Conservation (phyloP, 75 land plant species). For the Sequoiadendron giganteum region DNA sequence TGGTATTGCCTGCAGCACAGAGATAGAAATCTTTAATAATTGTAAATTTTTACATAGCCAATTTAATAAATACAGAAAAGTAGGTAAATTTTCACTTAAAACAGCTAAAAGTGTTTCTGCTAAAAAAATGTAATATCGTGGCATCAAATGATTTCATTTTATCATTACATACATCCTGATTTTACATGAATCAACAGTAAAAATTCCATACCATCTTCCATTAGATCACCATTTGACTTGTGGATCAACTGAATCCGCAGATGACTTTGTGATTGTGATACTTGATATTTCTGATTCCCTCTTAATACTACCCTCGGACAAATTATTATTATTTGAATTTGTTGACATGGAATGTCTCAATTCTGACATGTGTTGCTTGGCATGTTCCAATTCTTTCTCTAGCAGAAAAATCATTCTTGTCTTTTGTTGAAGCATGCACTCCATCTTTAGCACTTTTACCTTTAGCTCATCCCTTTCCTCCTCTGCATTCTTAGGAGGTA, state of each 20-base stretch:
- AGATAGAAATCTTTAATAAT: not conserved
- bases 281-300: conserved; percentile 10
- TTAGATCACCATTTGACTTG: not conserved
- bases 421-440: not conserved
- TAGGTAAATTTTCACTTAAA: not conserved
- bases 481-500: conserved; percentile 4
- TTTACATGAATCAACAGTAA: not conserved
- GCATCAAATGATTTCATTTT: not conserved
- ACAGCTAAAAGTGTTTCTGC: not conserved
- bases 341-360: not conserved
- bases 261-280: conserved; percentile 3
- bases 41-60: not conserved
- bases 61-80: too few species aligned
- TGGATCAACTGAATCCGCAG: not conserved
- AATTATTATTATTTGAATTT: not conserved
- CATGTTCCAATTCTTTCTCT: conserved; percentile 6
- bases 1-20: not conserved
- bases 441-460: conserved; percentile 8
- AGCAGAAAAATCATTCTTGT: not conserved
- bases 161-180: not conserved
- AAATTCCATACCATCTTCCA: not conserved
- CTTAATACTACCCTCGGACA: not conserved
- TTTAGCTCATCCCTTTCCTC: conserved; percentile 12
- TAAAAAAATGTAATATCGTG: not conserved
- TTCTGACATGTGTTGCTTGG: not conserved